These are phyloP conservation scores for Carex pumila DNA, from an alignment of 176 grass and related monocot species.

Conservation along the genomic window DNA sequence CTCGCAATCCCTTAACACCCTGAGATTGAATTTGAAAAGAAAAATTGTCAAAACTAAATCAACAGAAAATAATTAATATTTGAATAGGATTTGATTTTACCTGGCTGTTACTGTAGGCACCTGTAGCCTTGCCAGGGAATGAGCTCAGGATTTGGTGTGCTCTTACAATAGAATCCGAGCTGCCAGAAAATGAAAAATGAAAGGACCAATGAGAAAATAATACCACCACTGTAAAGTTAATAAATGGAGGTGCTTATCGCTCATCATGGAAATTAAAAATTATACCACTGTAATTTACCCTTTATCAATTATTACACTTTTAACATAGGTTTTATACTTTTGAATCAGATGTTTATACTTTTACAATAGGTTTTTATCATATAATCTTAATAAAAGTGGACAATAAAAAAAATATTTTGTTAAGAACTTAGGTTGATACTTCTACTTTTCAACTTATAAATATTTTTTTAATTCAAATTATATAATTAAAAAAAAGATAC, in stretches of 20 bases:
- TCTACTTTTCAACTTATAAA: too few relatives aligned
- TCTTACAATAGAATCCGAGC: slow-evolving; percentile 46
- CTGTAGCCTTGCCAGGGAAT: slow-evolving; percentile 54
- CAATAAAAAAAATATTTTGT: too few relatives aligned
- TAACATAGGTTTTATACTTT: too few relatives aligned
- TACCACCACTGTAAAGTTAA: not conserved
- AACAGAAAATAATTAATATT: not conserved
- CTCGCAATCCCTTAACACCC: slow-evolving; percentile 58
- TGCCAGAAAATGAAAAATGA: slow-evolving; percentile 21
- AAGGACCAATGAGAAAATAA: not conserved
- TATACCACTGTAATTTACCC: not conserved
- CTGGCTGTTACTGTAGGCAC: slow-evolving; percentile 73
- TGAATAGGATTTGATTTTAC: slow-evolving; percentile 22
- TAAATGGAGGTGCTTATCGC: not conserved
- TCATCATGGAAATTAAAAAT: not conserved
- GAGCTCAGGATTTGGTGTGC: slow-evolving; percentile 43
- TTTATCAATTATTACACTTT: not conserved
- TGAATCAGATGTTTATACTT: too few relatives aligned
- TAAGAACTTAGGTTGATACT: too few relatives aligned
- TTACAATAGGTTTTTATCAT: too few relatives aligned
- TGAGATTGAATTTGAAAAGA: slow-evolving; percentile 1
- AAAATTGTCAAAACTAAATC: not conserved
- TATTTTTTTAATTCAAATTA: not conserved
- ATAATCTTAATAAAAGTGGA: too few relatives aligned
- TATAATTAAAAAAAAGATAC: slow-evolving; percentile 13